Evolutionary conservation across 1,139 yeast species (phyloP).

Genomic region (Hanseniaspora gamundiae): DNA sequence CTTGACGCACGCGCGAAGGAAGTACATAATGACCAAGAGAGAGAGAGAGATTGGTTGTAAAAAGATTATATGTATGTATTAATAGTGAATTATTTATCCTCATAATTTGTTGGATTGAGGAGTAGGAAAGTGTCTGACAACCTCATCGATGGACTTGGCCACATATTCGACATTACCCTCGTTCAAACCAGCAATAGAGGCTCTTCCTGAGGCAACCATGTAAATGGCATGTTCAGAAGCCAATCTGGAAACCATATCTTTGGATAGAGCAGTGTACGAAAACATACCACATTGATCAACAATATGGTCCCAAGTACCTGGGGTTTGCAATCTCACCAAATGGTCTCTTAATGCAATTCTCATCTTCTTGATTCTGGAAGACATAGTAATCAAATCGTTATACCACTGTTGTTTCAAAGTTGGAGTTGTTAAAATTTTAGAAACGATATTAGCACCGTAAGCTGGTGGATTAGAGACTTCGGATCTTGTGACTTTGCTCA

Average conservation of each 20-base stretch:
- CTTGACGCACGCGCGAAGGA: no score
- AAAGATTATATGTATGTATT: no score
- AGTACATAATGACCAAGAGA: no score
- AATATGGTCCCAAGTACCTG: slow-evolving; percentile 90
- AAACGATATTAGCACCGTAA: slow-evolving; percentile 88
- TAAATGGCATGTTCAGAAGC: slow-evolving; percentile 72
- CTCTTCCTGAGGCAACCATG: slow-evolving; percentile 75
- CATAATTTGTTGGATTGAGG: no score
- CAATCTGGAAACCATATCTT: slow-evolving; percentile 69
- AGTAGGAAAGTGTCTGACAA: slow-evolving; percentile 41
- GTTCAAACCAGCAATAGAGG: slow-evolving; percentile 89
- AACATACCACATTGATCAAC: slow-evolving; percentile 93
- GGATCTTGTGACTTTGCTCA: slow-evolving; percentile 66
- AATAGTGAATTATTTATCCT: no score
- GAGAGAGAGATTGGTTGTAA: no score
- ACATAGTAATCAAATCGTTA: slow-evolving; percentile 76
- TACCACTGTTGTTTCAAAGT: slow-evolving; percentile 72
- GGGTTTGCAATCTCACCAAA: slow-evolving; percentile 57
- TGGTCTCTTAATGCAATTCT: slow-evolving; percentile 52
- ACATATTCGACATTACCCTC: slow-evolving; percentile 66
- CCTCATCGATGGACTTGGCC: slow-evolving; percentile 75
- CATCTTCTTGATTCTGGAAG: slow-evolving; percentile 71
- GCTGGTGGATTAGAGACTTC: slow-evolving; percentile 92
- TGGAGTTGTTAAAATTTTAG: slow-evolving; percentile 57
- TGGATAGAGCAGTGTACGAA: slow-evolving; percentile 76